Evolutionary conservation across 2,329 filamentous ascomycete species (phyloP), one percentile per base, ranked within the genome.

Genomic region (Emergomyces pasteurianus): DNA sequence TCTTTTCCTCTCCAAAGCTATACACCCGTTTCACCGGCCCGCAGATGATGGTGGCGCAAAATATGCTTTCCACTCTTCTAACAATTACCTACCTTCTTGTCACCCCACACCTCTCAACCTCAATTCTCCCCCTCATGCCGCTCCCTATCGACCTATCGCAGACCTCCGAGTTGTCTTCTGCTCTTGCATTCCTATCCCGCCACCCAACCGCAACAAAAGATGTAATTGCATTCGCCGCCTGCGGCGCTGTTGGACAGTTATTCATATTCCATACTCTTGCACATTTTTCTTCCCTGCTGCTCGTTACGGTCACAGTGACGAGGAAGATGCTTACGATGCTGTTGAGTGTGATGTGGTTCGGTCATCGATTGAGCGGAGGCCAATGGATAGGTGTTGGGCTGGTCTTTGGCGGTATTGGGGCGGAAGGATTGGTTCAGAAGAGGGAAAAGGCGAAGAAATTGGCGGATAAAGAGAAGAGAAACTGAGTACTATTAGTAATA

Each of bases 241-340:
- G 90, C 70, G 94, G 94, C 59, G 94, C 92, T 38, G 79, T 99
- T 2, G 94, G 94, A 2, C 94, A 99, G 75, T 86, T 99, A 14
- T 99, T 99, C 70, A 97, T 99, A 67, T 96, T 96, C 80, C 92
- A 95, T 76, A 97, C 94, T 0, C 83, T 99, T 6, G 88, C 91
- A 16, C 90, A 89, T 57, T 99, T 97, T 77, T 94, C 89, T 10
- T 94, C 88, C 10, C 83, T 99, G 56, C 82, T 97, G 58, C 84
- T 99, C 57, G 92, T 97, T 50, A 97, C 94, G 4, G 92, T 99
- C 2, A 99, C 91, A 1, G 94, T 99, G 53, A 99, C 94, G 53
- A 83, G 94, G 71, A 99, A 99, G 79, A 99, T 99, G 94, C 83
- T 97, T 73, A 97, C 92, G 66, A 99, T 99, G 94, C 90, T 97